Base-by-base conservation (phyloP, 2,329 filamentous ascomycete species). In the Xylaria sp. region DNA sequence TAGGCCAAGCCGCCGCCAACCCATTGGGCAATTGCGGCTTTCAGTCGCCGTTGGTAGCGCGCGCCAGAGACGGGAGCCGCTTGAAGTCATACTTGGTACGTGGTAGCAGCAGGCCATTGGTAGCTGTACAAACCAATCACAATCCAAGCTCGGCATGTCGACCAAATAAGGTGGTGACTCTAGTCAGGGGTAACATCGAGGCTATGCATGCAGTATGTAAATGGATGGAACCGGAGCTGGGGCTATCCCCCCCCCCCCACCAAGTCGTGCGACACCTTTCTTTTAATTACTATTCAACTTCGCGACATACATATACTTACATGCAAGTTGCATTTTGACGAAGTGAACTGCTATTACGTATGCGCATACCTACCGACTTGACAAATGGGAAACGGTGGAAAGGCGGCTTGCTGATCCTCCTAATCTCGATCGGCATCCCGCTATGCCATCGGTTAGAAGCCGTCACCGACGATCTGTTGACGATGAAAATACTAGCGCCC, bases 391-490 rank as follows among this genome's bases (percentile, higher is more conserved):
- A 44, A 18, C 37, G 46, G 50, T 55, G 50, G 52, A 43, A 56
- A 61, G 17, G 19, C 20, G 24, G 40, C 17, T 24, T 49, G 58
- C 38, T 45, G 55, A 61, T 61, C 55, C 22, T 51, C 29, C 38
- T 54, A 37, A 55, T 56, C 55, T 61, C 52, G 58, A 61, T 61
- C 53, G 52, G 54, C 41, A 22, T 50, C 50, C 51, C 39, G 40
- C 44, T 44, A 41, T 29, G 45, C 11, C 41, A 19, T 17, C 21
- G 46, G 48, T 50, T 41, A 19, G 19, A 56, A 47, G 41, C 48
- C 53, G 45, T 34, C 17, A 29, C 39, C 44, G 50, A 56, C 48
- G 48, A 56, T 57, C 50, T 44, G 37, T 34, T 34, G 29, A 34
- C 29, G 29, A 34, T 34, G 29, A 34, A 13, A 34, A 34, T 34